Evolutionary conservation across 805 yeast genomes (phyloP).

Genomic region (Saccharomycopsis malanga): DNA sequence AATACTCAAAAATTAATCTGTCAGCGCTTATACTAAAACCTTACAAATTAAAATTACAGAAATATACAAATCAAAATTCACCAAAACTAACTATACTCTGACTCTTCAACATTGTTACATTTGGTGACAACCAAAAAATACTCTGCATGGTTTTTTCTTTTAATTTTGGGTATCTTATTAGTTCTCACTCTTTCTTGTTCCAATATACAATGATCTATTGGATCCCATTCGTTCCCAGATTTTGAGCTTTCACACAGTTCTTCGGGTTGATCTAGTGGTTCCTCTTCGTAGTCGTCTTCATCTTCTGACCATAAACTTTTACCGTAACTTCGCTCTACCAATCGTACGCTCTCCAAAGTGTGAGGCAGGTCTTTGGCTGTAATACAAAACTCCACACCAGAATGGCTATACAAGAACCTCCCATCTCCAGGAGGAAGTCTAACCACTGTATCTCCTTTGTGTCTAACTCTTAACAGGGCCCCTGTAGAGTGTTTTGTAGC

Average conservation of each 20-base stretch:
- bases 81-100: no score
- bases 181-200: background rate
- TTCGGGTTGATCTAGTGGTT: background rate
- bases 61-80: no score
- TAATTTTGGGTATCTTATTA: background rate
- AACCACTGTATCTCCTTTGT: constrained; percentile 54
- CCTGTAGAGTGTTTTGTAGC: constrained; percentile 31
- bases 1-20: no score
- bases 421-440: constrained; percentile 42
- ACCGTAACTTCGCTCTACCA: background rate
- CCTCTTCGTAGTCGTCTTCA: constrained; percentile 3
- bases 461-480: constrained; percentile 44
- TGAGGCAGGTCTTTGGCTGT: constrained; percentile 32
- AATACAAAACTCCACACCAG: constrained; percentile 47
- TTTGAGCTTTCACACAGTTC: background rate
- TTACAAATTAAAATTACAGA: no score
- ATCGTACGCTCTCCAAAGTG: constrained; percentile 9
- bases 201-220: background rate
- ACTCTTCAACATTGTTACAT: background rate
- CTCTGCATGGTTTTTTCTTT: constrained; percentile 6
- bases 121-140: constrained; percentile 6
- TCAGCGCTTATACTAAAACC: no score
- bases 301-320: no score
- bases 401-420: constrained; percentile 31
- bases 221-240: background rate